These are phyloP conservation scores for Hordeum marinum DNA, from an alignment of 176 grass and related monocot genomes.

Conservation along the genomic window DNA sequence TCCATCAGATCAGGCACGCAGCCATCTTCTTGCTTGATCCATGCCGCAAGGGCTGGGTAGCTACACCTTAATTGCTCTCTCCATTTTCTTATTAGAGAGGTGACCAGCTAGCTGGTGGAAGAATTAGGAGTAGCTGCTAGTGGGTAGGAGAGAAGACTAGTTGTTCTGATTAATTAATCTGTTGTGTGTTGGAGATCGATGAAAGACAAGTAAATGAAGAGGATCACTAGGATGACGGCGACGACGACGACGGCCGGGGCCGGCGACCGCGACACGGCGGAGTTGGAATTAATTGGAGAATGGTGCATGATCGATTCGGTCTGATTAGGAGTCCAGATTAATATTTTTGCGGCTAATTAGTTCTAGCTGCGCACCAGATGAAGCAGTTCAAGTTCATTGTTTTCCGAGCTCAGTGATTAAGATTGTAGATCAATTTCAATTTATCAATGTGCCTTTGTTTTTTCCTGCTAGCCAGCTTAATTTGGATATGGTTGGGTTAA, in stretches of 20 bases:
- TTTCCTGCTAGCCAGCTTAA: background rate
- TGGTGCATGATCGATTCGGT: background rate
- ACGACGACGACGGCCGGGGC: background rate
- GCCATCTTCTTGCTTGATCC: background rate
- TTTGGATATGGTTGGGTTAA: background rate
- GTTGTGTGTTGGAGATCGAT: background rate
- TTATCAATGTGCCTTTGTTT: background rate
- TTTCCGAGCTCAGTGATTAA: slow-evolving; percentile 7
- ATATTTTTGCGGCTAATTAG: background rate
- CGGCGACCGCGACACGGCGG: background rate
- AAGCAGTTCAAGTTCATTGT: background rate
- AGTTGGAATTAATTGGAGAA: background rate
- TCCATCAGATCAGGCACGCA: background rate
- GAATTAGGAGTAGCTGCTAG: background rate
- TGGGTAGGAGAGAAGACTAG: background rate
- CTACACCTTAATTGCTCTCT: background rate
- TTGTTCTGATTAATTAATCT: background rate
- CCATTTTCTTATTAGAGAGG: background rate
- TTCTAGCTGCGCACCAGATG: background rate
- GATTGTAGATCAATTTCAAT: background rate
- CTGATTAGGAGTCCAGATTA: background rate
- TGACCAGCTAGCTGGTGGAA: background rate
- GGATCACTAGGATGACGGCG: background rate
- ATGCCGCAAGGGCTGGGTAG: background rate
- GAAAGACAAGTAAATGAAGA: background rate